Evolutionary conservation across 306 rosid genomes (phyloP).

Genomic region (Herpetospermum pedunculosum): DNA sequence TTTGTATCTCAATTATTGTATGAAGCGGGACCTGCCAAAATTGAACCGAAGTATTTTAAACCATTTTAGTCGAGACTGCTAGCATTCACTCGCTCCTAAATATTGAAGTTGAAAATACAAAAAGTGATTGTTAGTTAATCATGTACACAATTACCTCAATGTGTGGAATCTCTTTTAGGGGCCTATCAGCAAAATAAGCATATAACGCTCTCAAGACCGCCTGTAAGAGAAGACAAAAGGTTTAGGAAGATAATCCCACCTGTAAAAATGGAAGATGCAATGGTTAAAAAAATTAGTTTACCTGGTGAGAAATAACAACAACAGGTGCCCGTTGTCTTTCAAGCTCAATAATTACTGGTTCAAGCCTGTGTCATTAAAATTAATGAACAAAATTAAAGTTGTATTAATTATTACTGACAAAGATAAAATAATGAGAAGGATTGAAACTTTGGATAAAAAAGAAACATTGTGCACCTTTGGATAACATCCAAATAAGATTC

Average conservation of each 20-base stretch:
- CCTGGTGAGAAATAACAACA: constrained; percentile 97
- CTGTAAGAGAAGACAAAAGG: constrained; percentile 29
- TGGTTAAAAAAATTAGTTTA: constrained; percentile 9
- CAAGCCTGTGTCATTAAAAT: constrained; percentile 57
- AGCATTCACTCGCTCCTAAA: background rate
- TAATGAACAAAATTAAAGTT: background rate
- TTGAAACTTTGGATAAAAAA: background rate
- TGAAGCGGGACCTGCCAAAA: constrained; percentile 83
- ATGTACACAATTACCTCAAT: constrained; percentile 56
- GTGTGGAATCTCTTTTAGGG: constrained; percentile 88
- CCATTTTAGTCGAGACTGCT: background rate
- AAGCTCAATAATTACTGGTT: constrained; percentile 95
- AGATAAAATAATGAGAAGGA: background rate
- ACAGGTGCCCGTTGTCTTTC: constrained; percentile 98
- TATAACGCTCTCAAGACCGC: constrained; percentile 96
- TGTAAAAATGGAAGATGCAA: background rate
- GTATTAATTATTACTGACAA: background rate
- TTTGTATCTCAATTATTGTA: constrained; percentile 93
- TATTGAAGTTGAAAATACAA: background rate
- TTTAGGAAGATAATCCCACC: constrained; percentile 11
- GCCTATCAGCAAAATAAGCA: constrained; percentile 96
- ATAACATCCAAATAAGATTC: constrained; percentile 97
- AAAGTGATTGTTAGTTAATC: background rate
- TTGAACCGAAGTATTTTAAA: background rate
- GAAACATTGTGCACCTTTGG: constrained; percentile 51